These are phyloP conservation scores for Neoboletus brunneissimus DNA, from an alignment of 768 basidiomycete genomes.

Conservation along the genomic window DNA sequence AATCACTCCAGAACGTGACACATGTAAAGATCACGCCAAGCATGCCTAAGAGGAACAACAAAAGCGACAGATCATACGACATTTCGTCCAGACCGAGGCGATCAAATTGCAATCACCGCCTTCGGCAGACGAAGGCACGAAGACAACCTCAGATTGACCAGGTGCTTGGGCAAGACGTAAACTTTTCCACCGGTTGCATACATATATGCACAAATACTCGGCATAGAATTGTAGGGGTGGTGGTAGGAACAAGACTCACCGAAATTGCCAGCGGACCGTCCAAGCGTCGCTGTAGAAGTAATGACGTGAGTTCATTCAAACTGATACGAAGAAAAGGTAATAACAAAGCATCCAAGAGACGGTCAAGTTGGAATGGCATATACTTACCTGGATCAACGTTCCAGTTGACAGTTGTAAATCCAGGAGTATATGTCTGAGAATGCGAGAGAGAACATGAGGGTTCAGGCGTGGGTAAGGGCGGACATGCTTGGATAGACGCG, in stretches of 20 bases:
- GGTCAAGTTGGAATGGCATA: not conserved
- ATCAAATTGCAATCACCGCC: not conserved
- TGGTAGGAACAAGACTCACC: conserved; percentile 7
- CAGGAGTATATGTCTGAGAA: not conserved
- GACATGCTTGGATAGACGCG: conserved; percentile 12
- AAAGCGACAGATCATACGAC: not conserved
- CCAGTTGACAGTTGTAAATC: conserved; percentile 13
- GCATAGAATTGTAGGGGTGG: not conserved
- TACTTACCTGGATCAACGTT: conserved; percentile 6
- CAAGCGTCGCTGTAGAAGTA: conserved; percentile 1
- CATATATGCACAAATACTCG: not conserved
- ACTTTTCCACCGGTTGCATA: not conserved
- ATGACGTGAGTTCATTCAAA: not conserved
- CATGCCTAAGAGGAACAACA: not conserved
- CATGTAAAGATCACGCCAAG: not conserved
- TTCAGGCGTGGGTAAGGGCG: not conserved
- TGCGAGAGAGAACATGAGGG: not conserved
- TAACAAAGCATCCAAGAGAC: not conserved
- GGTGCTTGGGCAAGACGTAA: not conserved
- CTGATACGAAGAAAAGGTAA: not conserved
- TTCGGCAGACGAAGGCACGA: not conserved
- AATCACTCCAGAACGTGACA: not conserved
- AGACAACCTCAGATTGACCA: not conserved
- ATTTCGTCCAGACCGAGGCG: not conserved
- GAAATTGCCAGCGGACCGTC: not conserved